Evolutionary conservation across 305 asterid genomes (phyloP), one percentile per base, ranked within the genome.

Genomic region (Fraxinus baroniana): DNA sequence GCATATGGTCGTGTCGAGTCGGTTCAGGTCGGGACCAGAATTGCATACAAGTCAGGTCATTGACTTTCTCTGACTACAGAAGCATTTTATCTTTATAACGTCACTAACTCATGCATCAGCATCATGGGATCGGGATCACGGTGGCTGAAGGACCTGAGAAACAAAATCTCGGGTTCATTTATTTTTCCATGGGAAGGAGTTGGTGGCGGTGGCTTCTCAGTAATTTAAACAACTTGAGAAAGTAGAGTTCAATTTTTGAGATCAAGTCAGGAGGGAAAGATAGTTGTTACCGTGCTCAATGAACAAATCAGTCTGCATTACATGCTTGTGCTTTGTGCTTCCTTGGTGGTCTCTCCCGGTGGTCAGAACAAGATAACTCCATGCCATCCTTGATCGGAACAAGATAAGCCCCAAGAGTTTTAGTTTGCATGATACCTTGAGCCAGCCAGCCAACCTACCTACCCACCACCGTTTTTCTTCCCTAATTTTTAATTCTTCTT

Each of bases 1-100:
- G 92, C 92, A 89, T 89, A 82, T 80, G 88, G 87, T 86, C 74
- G 85, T 83, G 92, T 89, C 86, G 83, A 88, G 91, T 87, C 77
- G 80, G 52, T 41, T 41, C 52, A 13, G 55, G 55, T 46, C 55
- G 83, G 90, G 86, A 84, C 86, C 81, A 24, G 64, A 79, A 73
- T 85, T 87, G 90, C 90, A 86, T 87, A 49, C 77, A 66, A 82
- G 88, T 89, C 80, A 44, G 82, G 87, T 89, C 90, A 82, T 84
- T 82, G 78, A 83, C 85, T 88, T 83, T 78, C 55, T 80, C 85
- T 78, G 90, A 82, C 86, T 83, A 72, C 77, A 72, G 87, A 55
- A 83, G 86, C 32, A 62, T 71, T 81, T 68, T 76, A 77, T 81
- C 81, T 77, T 86, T 85, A 76, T 55, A 79, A 85, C 82, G 90